A percentile compares a stretch with the other conserved stretches of the same genome.
Evolutionary conservation across 2,329 filamentous ascomycete species (phyloP).

Genomic region (Phaeosphaeria sp.): DNA sequence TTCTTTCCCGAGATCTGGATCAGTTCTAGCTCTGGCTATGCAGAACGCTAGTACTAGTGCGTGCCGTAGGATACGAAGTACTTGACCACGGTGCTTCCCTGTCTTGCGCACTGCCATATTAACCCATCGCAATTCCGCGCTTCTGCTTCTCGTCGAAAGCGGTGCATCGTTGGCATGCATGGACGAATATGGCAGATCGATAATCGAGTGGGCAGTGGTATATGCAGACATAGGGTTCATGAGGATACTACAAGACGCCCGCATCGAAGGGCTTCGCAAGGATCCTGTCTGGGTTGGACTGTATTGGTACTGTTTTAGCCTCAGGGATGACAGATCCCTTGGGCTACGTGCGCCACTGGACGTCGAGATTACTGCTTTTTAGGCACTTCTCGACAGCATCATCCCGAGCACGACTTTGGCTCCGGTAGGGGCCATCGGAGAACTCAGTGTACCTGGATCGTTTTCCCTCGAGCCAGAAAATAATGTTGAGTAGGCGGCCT

Average conservation of each 20-base stretch:
- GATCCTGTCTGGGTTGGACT: background rate
- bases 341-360: background rate
- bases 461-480: no score
- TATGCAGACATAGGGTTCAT: background rate
- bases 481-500: no score
- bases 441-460: no score
- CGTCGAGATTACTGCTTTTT: background rate
- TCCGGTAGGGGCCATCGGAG: no score
- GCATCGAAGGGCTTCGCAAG: background rate
- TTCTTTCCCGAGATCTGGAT: no score
- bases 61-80: no score
- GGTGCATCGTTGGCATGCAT: background rate
- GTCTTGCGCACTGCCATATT: background rate
- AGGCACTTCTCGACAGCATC: background rate
- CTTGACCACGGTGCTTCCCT: no score
- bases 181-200: background rate
- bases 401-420: background rate
- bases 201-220: background rate
- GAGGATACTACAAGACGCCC: background rate
- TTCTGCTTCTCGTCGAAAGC: background rate
- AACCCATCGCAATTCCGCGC: background rate
- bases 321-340: background rate
- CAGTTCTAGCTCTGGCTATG: no score
- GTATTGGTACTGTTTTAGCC: background rate
- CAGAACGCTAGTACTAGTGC: background rate